These are phyloP conservation scores for Pichia norvegensis DNA, from an alignment of 1,139 yeast genomes.

Conservation along the genomic window DNA sequence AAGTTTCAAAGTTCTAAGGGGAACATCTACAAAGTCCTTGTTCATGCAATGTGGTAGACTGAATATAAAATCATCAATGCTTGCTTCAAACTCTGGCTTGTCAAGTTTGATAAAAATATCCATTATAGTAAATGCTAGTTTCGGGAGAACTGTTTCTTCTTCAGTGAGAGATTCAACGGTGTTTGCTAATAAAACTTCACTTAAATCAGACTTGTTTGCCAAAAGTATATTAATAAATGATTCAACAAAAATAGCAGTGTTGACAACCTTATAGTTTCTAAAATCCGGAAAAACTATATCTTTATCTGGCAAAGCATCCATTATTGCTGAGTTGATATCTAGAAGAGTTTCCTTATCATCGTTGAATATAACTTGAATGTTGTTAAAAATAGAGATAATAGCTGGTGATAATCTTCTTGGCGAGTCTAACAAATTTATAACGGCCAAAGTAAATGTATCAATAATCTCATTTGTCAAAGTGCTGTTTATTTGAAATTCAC, in stretches of 20 bases:
- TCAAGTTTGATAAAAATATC: conserved; percentile 24
- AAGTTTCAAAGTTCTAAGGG: conserved; percentile 25
- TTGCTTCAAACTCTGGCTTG: conserved; percentile 13
- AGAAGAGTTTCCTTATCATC: conserved; percentile 18
- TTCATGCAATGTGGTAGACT: conserved; percentile 29
- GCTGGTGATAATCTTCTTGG: conserved; percentile 12
- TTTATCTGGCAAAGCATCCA: conserved; percentile 21
- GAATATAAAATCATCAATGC: conserved; percentile 27
- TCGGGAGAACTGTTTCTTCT: conserved; percentile 20
- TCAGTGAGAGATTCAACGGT: conserved; percentile 20
- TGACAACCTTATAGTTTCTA: conserved; percentile 6
- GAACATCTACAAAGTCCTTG: conserved; percentile 22
- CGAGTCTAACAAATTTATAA: conserved; percentile 18
- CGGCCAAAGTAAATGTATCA: conserved; percentile 6
- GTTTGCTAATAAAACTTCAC: conserved; percentile 17
- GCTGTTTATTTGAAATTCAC: conserved; percentile 1
- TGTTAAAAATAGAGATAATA: conserved; percentile 9
- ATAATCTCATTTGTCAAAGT: conserved; percentile 6
- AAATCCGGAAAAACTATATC: conserved; percentile 13
- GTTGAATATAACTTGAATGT: conserved; percentile 10
- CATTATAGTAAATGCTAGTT: conserved; percentile 24
- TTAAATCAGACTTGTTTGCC: conserved; percentile 12
- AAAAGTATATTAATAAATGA: conserved; percentile 20
- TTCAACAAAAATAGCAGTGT: conserved; percentile 16
- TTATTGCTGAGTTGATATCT: conserved; percentile 19